Base-by-base conservation (phyloP, 768 basidiomycete species). In the Russula olivacea region DNA sequence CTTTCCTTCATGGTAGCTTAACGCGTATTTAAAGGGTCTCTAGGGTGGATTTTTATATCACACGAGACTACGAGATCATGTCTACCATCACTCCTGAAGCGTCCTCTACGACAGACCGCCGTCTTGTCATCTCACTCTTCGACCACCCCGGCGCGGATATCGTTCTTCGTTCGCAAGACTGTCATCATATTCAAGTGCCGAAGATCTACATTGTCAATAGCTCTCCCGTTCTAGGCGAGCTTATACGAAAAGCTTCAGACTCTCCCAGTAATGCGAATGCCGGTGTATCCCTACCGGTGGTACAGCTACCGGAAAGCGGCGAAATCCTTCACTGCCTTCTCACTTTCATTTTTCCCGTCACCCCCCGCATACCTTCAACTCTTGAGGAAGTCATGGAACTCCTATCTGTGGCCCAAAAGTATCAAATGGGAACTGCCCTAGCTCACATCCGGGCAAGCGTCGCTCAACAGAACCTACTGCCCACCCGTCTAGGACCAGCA, bases 171-270 rank as follows among this genome's bases (percentile, higher is more conserved):
- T 38, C 38, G 0, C 38, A 15, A 2, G 38, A 38, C 38, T 38
- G 14, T 2, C 15, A 15, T 38, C 14, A 38, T 5, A 12, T 38
- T 3, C 38, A 15, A 38, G 38, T 38, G 14, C 38, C 38, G 5
- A 38, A 38, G 38, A 12, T 38, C 15, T 38, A 78, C 38, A 67
- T 83, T 38, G 72, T 74, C 40, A 75, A 71, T 61, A 77, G 77
- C 6, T 81, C 78, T 14, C 67, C 76, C 1, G 70, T 81, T 17
- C 75, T 81, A 64, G 1, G 14, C 1, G 10, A 50, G 3, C 34
- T 47, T 4, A 32, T 61, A 49, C 45, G 19, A 23, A 25, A 10
- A 6, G 15, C 32, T n/a, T 25, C 11, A 12, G 5, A n/a, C 4
- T 6, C 54, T n/a, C 21, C 41, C 1, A 5, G 41, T n/a, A 14